Evolutionary conservation across 129 eudicot genomes (phyloP).

Genomic region (Flaveria sonorensis): DNA sequence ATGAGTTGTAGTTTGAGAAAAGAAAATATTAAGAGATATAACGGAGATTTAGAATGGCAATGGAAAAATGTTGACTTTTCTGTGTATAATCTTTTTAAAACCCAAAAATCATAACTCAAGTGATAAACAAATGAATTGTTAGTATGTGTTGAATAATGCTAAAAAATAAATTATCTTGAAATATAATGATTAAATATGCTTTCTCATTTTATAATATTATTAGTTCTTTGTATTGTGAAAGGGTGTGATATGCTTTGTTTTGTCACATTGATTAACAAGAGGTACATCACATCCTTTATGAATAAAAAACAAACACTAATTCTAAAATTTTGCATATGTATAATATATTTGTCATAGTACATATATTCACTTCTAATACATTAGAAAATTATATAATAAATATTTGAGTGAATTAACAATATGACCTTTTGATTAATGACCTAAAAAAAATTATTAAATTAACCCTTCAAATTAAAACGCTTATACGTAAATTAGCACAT

Average conservation of each 20-base stretch:
- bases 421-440: background rate
- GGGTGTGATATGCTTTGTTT: constrained; percentile 23
- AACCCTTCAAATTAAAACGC: background rate
- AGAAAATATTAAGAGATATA: background rate
- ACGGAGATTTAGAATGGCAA: constrained; percentile 26
- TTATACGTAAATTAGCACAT: background rate
- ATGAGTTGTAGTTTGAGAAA: too few species aligned
- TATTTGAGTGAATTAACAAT: background rate
- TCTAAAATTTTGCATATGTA: background rate
- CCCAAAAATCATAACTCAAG: constrained; percentile 21
- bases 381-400: background rate
- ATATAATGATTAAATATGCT: constrained; percentile 1
- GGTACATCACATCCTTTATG: constrained; percentile 14
- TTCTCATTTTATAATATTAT: constrained; percentile 5
- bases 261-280: constrained; percentile 28
- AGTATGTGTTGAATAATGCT: constrained; percentile 6
- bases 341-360: background rate
- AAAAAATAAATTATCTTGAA: constrained; percentile 24
- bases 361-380: background rate
- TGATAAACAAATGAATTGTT: constrained; percentile 20
- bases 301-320: background rate
- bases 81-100: background rate
- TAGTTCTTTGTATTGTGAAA: constrained; percentile 14
- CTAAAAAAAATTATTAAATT: background rate
- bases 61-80: constrained; percentile 36